A percentile compares a stretch with the other conserved stretches of the same genome.
Conservation (phyloP, 306 rosid genomes). For the Alnus rubra region DNA sequence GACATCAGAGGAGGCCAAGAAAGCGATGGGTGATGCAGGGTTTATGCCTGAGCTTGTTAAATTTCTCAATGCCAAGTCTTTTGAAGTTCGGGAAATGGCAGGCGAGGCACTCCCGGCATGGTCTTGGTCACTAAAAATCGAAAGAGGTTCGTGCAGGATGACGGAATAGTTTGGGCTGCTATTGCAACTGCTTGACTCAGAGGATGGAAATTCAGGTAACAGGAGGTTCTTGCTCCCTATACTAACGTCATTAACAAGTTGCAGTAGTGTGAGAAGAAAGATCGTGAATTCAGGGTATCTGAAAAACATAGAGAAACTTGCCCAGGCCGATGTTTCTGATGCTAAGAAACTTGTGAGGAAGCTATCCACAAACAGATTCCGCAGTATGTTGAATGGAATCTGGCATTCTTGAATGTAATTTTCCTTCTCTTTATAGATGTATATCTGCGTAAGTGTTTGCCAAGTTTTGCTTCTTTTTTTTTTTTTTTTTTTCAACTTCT, state of each 20-base stretch:
- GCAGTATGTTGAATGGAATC: constrained; percentile 70
- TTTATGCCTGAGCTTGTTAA: constrained; percentile 79
- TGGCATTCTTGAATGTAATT: constrained; percentile 69
- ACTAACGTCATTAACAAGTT: constrained; percentile 67
- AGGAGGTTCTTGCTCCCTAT: constrained; percentile 63
- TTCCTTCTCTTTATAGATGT: constrained; percentile 41
- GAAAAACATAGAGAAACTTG: constrained; percentile 79
- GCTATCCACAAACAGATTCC: constrained; percentile 69
- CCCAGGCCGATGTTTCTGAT: constrained; percentile 76
- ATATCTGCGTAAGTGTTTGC: constrained; percentile 46
- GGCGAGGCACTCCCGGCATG: constrained; percentile 69
- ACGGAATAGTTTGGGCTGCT: constrained; percentile 55
- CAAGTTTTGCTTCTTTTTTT: constrained; percentile 38
- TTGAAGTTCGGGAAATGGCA: constrained; percentile 81
- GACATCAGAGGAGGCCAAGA: constrained; percentile 72
- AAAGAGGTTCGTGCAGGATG: constrained; percentile 75
- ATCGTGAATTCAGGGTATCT: constrained; percentile 68
- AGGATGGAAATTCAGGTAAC: constrained; percentile 56
- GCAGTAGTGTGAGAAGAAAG: constrained; percentile 80
- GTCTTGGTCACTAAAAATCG: constrained; percentile 71
- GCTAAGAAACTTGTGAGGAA: constrained; percentile 87
- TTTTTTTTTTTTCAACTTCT: constrained; percentile 4
- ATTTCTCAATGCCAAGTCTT: constrained; percentile 72
- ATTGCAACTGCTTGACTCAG: constrained; percentile 62
- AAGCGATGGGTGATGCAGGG: constrained; percentile 66